Evolutionary conservation across 192 early-diverging fungal genomes (phyloP), one percentile per base, ranked within the genome.

Genomic region (Lobosporangium transversale): DNA sequence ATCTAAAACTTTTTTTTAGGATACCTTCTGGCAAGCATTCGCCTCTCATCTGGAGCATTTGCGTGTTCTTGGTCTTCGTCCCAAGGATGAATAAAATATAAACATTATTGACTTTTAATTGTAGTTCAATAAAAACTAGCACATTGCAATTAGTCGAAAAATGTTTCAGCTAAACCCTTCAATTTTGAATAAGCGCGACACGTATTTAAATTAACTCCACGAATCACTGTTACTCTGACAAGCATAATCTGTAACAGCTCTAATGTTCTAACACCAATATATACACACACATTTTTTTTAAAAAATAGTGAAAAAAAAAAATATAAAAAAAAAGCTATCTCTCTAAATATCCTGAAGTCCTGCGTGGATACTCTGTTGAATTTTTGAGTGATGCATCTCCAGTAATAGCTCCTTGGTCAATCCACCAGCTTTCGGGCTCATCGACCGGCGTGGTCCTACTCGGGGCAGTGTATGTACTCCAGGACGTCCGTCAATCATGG

Each of bases 21-120:
- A 80, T 55, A 79, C 84, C n/a, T 81, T 85, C 54, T 78, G 74
- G 71, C 79, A 83, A 55, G 84, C 84, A 27, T 70, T 85, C 53
- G 26, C 54, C 20, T 79, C 84, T 10, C 84, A 85, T 57, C 47
- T 83, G 48, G 74, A 68, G 50, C 80, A 83, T 54, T 55, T 85
- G 52, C 79, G 75, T 12, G 58, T 78, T 18, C 52, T 85, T 33
- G 80, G 84, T 31, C 37, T 79, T 37, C 69, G 57, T 17, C 80
- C 80, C 50, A 79, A 78, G 57, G 65, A 58, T 6, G 69, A 73
- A 49, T 49, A 10, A 49, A 49, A n/a, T n/a, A n/a, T n/a, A n/a
- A n/a, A n/a, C n/a, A n/a, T n/a, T n/a, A n/a, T n/a, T n/a, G n/a
- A n/a, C n/a, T n/a, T n/a, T n/a, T n/a, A n/a, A n/a, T n/a, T n/a